phyloP scores from a whole-genome alignment of 805 yeast genomes.

The Candida taoyuanica region DNA sequence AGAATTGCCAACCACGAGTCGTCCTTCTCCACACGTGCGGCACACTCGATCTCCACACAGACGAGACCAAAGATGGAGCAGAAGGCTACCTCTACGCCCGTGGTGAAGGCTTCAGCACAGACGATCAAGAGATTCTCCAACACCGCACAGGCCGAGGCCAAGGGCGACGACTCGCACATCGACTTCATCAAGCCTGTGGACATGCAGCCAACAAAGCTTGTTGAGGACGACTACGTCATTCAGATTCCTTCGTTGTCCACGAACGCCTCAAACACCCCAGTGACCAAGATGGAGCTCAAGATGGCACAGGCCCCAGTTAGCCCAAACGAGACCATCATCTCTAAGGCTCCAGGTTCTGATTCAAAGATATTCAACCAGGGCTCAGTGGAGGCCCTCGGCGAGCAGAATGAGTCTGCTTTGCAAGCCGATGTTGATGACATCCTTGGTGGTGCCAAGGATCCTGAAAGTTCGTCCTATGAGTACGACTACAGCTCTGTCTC shows the following conservation, averaged over 20 bases:
- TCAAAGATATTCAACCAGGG: constrained; percentile 22
- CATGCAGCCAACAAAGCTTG: constrained; percentile 36
- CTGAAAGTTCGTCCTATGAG: constrained; percentile 19
- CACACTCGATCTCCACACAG: constrained; percentile 15
- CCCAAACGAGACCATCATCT: constrained; percentile 19
- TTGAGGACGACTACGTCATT: constrained; percentile 43
- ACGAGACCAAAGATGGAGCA: constrained; percentile 7
- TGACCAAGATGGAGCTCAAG: constrained; percentile 27
- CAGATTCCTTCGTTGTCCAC: constrained; percentile 42
- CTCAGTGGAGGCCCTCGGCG: constrained; percentile 13
- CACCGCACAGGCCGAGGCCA: constrained; percentile 32
- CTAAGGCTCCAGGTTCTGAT: constrained; percentile 26
- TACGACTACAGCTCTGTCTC: constrained; percentile 21
- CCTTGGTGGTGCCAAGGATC: constrained; percentile 9
- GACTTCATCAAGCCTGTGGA: constrained; percentile 44
- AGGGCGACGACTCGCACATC: constrained; percentile 54
- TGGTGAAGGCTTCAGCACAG: constrained; percentile 1
- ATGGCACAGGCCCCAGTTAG: constrained; percentile 6
- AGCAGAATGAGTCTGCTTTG: constrained; percentile 15
- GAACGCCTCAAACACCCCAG: constrained; percentile 39
- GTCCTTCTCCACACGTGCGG: constrained; percentile 10
- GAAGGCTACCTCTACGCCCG: too few relatives aligned
- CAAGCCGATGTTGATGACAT: constrained; percentile 10
- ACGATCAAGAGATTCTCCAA: constrained; percentile 20
- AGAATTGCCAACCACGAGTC: constrained; percentile 28